phyloP scores from a whole-genome alignment of 1,139 yeast genomes.

The Nakaseomyces kungkrabaensis region DNA sequence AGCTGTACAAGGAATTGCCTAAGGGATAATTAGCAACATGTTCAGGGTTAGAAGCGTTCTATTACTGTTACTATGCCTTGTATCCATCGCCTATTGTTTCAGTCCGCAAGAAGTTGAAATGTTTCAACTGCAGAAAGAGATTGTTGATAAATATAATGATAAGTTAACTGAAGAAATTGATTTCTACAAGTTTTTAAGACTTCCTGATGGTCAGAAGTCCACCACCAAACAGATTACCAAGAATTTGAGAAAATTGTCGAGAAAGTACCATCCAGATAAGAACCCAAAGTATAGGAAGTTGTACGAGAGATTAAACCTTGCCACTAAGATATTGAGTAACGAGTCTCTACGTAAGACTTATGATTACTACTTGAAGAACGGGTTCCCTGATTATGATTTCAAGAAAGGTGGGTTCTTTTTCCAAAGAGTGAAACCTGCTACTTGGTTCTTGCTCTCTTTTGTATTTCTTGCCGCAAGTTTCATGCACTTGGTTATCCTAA shows the following conservation, averaged over 20 bases:
- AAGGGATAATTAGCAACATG: background rate
- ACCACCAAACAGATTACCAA: slow-evolving; percentile 54
- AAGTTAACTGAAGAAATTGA: slow-evolving; percentile 34
- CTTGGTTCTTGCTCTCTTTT: slow-evolving; percentile 38
- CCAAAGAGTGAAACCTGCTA: slow-evolving; percentile 32
- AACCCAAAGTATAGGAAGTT: slow-evolving; percentile 33
- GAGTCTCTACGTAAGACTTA: slow-evolving; percentile 58
- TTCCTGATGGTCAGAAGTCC: slow-evolving; percentile 38
- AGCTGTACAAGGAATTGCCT: no score
- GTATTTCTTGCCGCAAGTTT: slow-evolving; percentile 44
- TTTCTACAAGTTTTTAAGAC: slow-evolving; percentile 60
- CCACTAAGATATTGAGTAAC: slow-evolving; percentile 64
- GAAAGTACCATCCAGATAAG: slow-evolving; percentile 79
- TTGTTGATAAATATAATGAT: slow-evolving; percentile 53
- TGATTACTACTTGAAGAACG: slow-evolving; percentile 73
- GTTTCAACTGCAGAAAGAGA: slow-evolving; percentile 60
- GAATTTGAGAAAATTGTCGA: slow-evolving; percentile 65
- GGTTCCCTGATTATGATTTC: slow-evolving; percentile 78
- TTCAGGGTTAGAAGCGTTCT: background rate
- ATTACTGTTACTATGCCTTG: background rate
- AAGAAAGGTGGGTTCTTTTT: slow-evolving; percentile 39
- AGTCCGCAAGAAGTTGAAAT: slow-evolving; percentile 68
- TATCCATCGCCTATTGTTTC: slow-evolving; percentile 17
- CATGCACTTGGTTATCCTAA: slow-evolving; percentile 51
- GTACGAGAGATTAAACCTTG: slow-evolving; percentile 65